phyloP scores from a whole-genome alignment of 148 eudicot species.

The Cornus florida region DNA sequence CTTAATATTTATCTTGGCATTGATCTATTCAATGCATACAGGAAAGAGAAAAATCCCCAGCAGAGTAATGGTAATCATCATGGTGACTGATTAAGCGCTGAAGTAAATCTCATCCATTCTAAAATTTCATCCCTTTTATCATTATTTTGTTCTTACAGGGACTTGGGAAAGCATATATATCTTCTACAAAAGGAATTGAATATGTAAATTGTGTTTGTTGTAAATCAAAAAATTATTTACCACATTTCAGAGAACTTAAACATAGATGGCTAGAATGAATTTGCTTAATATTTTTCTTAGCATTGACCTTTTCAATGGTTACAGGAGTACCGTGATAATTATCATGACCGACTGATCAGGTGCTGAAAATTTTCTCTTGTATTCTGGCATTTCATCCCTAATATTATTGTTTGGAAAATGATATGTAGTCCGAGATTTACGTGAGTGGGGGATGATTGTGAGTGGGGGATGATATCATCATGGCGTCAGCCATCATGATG shows the following conservation, averaged over 20 bases:
- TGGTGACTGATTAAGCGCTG: constrained; percentile 14
- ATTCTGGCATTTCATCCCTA: no score
- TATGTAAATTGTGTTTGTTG: not conserved
- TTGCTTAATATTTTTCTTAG: no score
- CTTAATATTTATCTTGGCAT: constrained; percentile 71
- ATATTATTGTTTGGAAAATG: no score
- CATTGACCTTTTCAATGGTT: no score
- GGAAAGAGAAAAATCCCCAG: constrained; percentile 45
- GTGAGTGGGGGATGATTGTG: no score
- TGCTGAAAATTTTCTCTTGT: no score
- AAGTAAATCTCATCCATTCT: not conserved
- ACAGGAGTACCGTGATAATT: no score
- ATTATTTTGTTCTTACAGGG: not conserved
- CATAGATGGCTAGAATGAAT: not conserved
- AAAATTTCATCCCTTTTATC: not conserved
- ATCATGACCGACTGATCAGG: no score
- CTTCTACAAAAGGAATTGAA: not conserved
- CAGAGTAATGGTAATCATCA: constrained; percentile 22
- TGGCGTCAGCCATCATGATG: no score
- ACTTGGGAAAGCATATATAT: not conserved
- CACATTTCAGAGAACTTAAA: not conserved
- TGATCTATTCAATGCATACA: constrained; percentile 65
- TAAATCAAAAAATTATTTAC: not conserved
- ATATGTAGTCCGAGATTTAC: no score
- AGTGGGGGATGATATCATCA: no score